These are phyloP conservation scores for Apocynum venetum DNA, from an alignment of 257 asterid genomes.

Conservation along the genomic window DNA sequence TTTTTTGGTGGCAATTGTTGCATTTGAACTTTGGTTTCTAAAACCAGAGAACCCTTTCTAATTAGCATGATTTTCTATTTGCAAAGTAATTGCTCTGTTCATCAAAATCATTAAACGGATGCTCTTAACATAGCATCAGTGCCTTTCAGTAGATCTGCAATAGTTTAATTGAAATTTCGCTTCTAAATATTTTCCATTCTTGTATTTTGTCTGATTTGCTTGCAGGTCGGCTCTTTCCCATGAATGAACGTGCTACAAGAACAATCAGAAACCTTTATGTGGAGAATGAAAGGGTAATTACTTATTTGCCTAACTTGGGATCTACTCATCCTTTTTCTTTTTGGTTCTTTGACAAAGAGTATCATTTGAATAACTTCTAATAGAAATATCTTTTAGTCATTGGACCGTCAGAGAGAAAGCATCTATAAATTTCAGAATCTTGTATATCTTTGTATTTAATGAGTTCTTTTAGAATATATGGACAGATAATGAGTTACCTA, in stretches of 20 bases:
- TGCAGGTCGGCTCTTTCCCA: constrained; percentile 76
- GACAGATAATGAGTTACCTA: not conserved
- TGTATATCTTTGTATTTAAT: not conserved
- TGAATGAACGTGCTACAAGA: constrained; percentile 94
- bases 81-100: not conserved
- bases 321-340: not conserved
- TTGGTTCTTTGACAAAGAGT: not conserved
- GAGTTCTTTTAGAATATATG: not conserved
- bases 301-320: not conserved
- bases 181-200: not conserved
- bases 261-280: constrained; percentile 77
- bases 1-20: not conserved
- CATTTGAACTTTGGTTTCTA: too few species aligned
- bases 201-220: constrained; percentile 11
- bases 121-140: not conserved
- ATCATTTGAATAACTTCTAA: not conserved
- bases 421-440: not conserved
- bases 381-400: not conserved
- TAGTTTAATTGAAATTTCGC: not conserved
- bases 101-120: not conserved
- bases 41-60: not conserved
- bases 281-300: constrained; percentile 91
- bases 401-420: not conserved
- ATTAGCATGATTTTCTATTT: not conserved
- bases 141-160: not conserved